Percentiles rank a stretch among this genome's conserved stretches.
Evolutionary conservation across 352 stramenopile genomes (phyloP).

Genomic region (Phytophthora colocasiae): DNA sequence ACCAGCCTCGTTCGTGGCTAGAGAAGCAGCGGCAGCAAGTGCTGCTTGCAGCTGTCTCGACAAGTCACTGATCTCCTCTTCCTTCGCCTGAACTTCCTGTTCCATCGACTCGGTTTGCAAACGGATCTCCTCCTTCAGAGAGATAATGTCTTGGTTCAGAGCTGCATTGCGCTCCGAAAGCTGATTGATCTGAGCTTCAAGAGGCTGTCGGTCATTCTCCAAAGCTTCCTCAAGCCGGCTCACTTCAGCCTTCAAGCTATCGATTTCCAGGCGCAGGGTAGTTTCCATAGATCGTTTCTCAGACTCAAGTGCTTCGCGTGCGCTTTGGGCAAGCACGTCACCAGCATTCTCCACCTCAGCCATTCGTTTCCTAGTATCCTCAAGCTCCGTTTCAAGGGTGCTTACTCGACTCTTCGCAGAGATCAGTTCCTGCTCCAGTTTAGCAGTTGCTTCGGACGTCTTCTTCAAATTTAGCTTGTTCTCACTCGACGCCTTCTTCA

Average conservation of each 20-base stretch:
- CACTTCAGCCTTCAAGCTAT: conserved; percentile 46
- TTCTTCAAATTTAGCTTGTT: conserved; percentile 70
- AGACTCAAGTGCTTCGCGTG: conserved; percentile 33
- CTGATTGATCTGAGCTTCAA: conserved; percentile 49
- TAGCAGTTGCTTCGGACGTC: conserved; percentile 42
- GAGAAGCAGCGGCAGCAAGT: conserved; percentile 32
- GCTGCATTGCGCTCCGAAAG: conserved; percentile 41
- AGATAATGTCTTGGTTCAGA: conserved; percentile 37
- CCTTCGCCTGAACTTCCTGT: conserved; percentile 59
- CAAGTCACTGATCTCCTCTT: conserved; percentile 58
- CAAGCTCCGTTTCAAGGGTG: conserved; percentile 46
- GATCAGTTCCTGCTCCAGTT: conserved; percentile 59
- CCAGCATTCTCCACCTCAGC: conserved; percentile 29
- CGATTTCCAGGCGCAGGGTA: conserved; percentile 38
- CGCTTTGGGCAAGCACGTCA: conserved; percentile 25
- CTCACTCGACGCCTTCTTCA: conserved; percentile 82
- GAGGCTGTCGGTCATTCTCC: conserved; percentile 30
- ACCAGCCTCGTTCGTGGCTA: conserved; percentile 30
- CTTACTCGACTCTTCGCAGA: conserved; percentile 45
- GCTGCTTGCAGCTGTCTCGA: conserved; percentile 58
- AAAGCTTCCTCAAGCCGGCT: conserved; percentile 32
- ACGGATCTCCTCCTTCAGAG: conserved; percentile 47
- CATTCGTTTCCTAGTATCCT: conserved; percentile 33
- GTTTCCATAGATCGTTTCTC: conserved; percentile 40
- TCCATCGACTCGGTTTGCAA: conserved; percentile 47